These are phyloP conservation scores for Chamaecrista fasciculata DNA, from an alignment of 306 rosid genomes.

Conservation along the genomic window DNA sequence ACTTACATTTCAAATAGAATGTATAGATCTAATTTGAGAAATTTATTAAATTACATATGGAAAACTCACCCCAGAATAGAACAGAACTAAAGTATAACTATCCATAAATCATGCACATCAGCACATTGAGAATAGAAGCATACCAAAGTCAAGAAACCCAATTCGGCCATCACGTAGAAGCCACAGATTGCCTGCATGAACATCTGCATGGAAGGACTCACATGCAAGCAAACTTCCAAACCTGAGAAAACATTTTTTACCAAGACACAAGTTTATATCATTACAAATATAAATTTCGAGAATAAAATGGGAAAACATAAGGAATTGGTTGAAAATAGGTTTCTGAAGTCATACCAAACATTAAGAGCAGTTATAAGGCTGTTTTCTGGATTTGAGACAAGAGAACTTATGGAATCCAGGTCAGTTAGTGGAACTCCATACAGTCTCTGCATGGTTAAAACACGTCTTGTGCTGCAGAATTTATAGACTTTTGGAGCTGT, in stretches of 20 bases:
- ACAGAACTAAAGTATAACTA: conserved; percentile 25
- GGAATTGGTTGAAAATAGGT: neutral
- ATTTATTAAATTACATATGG: conserved; percentile 8
- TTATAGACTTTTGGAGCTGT: conserved; percentile 93
- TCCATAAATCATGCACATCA: conserved; percentile 9
- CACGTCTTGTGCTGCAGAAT: conserved; percentile 67
- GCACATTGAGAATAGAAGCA: conserved; percentile 28
- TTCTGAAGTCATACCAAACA: conserved; percentile 63
- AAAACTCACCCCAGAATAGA: conserved; percentile 3
- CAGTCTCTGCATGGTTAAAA: conserved; percentile 88
- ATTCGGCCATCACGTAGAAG: conserved; percentile 90
- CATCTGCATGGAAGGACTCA: conserved; percentile 97
- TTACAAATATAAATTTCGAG: neutral
- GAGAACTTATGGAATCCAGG: conserved; percentile 76
- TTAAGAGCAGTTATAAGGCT: conserved; percentile 92
- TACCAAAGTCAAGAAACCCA: conserved; percentile 98
- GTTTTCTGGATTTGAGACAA: conserved; percentile 82
- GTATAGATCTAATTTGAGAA: neutral
- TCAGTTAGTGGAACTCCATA: conserved; percentile 98
- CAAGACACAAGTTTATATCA: conserved; percentile 23
- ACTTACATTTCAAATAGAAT: conserved; percentile 16
- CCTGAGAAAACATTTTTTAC: conserved; percentile 53
- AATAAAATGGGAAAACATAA: conserved; percentile 9
- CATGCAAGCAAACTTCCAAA: conserved; percentile 98
- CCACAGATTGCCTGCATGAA: conserved; percentile 97